Base-by-base conservation (phyloP, 306 rosid genomes). In the Vigna reflexopilosa region DNA sequence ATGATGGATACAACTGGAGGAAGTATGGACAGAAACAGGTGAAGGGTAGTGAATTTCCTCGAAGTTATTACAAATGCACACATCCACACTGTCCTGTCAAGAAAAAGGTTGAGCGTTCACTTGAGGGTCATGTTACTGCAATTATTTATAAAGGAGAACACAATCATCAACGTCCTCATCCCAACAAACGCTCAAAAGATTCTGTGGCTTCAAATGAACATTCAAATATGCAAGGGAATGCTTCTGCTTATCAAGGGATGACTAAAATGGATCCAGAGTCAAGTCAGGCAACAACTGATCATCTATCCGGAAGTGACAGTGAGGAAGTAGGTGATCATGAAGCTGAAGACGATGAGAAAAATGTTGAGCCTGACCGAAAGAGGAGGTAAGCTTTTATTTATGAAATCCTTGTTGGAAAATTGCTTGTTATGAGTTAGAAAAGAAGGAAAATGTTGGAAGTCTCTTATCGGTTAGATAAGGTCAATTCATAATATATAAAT, bases 11-110 rank as follows among this genome's bases (percentile, higher is more conserved):
- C 86, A 91, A 89, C 70, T 93, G 98, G 98, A 83, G 96, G 61
- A 91, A 93, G 75, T 91, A 91, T 51, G 97, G 98, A 14, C 98
- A 91, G 87, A 93, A 91, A 88, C 93, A 89, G 26, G 91, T 93
- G 83, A 93, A 91, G 34, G 98, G 98, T 24, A 89, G 97, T 6
- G 94, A 91, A 62, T 91, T 88, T 78, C 98, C 93, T 57, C 83
- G 94, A 66, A 91, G 97, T 66, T 93, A 89, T 73, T 93, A 93
- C 56, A 93, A 93, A 77, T 93, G 98, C 85, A 91, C 93, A 1
- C 81, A 81, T 75, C 86, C 87, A 7, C 83, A 56, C 30, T 93
- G 98, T 76, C 93, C 91, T 38, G 98, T 91, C 7, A 93, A 89
- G 93, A 93, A 93, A 72, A 91, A 93, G 79, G 94, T 93, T 13